phyloP scores from a whole-genome alignment of 2,329 filamentous ascomycete genomes.

The Chalaropsis thielavioides region DNA sequence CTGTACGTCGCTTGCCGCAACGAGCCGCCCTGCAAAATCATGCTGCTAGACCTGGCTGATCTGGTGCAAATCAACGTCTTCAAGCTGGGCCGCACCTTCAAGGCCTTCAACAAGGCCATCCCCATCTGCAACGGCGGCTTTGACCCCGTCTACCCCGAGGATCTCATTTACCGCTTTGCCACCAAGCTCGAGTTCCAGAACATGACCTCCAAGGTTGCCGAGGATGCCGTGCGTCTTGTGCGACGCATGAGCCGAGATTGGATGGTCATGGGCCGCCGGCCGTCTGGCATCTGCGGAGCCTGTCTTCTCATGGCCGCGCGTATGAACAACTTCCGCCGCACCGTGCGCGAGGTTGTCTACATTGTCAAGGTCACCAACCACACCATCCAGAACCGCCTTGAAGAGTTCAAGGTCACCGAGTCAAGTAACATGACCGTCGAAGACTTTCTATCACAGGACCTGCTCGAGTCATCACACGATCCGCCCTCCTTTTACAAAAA shows the following conservation, averaged over 20 bases:
- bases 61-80: conserved; percentile 76
- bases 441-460: conserved; percentile 61
- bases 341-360: conserved; percentile 89
- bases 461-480: conserved; percentile 59
- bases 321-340: conserved; percentile 95
- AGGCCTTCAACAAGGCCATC: conserved; percentile 58
- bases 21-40: conserved; percentile 63
- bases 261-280: conserved; percentile 89
- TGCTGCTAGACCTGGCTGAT: conserved; percentile 94
- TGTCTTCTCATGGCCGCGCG: conserved; percentile 88
- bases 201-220: conserved; percentile 67
- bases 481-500: conserved; percentile 70
- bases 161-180: conserved; percentile 82
- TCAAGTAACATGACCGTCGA: conserved; percentile 75
- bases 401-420: conserved; percentile 81
- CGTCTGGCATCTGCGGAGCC: conserved; percentile 85
- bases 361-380: conserved; percentile 92
- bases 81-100: conserved; percentile 79
- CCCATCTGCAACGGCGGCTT: conserved; percentile 52
- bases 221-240: conserved; percentile 75
- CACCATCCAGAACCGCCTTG: conserved; percentile 79
- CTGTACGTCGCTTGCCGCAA: conserved; percentile 79
- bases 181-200: conserved; percentile 81
- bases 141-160: conserved; percentile 66
- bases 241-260: conserved; percentile 92